Evolutionary conservation across 2,329 filamentous ascomycete genomes (phyloP), one percentile per base, ranked within the genome.

Genomic region (Ophiostoma ulmi): DNA sequence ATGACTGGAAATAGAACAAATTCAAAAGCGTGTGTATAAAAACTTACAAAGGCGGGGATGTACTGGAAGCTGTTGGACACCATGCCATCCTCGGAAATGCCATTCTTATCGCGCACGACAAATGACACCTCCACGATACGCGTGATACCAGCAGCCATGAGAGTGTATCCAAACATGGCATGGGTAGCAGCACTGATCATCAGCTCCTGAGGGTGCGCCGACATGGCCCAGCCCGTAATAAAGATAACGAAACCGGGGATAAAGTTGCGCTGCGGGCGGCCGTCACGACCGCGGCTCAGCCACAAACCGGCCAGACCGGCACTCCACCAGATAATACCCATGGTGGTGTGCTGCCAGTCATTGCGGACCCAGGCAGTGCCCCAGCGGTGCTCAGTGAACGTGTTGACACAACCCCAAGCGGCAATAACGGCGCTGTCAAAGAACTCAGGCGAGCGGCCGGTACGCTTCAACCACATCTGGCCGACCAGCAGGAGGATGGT

Each of bases 261-360:
- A 73, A 99, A 88, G 81, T 99, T 99, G 75, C 95, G 88, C 84
- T 94, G 93, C 10, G 95, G 94, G 61, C 88, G 85, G 69, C 95
- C 94, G 73, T 94, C 89, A 71, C 92, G 88, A 78, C 90, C 92
- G 73, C 88, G 87, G 78, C 93, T 97, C 55, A 99, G 84, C 95
- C 94, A 99, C 69, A 99, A 86, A 61, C 95, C 95, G 13, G 94
- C 86, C 39, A 99, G 82, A 35, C 95, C 95, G 8, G 95, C 94
- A 76, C 89, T 91, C 94, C 94, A 99, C 95, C 95, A 99, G 69
- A 99, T 89, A 73, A 99, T 88, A n/a, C 95, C 95, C 94, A 99
- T 98, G n/a, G 91, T 92, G 0, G 95, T 99, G 80, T 99, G 95
- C 79, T 99, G 94, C 81, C 97, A 88, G 79, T 99, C 95, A 77